These are phyloP conservation scores for Aspergillus saccharolyticus DNA, from an alignment of 495 filamentous ascomycete genomes.

Conservation along the genomic window DNA sequence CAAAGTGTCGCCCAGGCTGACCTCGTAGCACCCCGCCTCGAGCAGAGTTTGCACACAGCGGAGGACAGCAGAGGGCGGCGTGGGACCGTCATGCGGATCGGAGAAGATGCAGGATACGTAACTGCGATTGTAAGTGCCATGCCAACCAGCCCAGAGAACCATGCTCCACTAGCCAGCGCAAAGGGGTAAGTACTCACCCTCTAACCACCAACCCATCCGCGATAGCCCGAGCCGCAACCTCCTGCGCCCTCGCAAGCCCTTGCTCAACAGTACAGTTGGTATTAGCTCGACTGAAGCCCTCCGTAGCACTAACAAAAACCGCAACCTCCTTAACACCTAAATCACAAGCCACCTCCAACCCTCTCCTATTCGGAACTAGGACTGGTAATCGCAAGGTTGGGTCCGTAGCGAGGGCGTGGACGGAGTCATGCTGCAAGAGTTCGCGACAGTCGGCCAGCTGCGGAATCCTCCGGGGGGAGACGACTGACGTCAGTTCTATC, in stretches of 20 bases:
- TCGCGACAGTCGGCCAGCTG: constrained; percentile 39
- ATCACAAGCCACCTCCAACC: constrained; percentile 30
- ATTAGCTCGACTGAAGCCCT: constrained; percentile 41
- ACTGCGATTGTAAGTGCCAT: constrained; percentile 12
- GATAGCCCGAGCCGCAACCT: constrained; percentile 22
- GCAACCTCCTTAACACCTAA: constrained; percentile 33
- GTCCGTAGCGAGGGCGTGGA: constrained; percentile 10
- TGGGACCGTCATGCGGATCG: constrained; percentile 37
- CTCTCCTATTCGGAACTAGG: constrained; percentile 40
- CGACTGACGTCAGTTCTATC: constrained; percentile 44
- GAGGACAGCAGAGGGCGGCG: constrained; percentile 27
- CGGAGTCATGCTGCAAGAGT: constrained; percentile 16
- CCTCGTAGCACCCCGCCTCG: constrained; percentile 39
- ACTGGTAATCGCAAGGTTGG: constrained; percentile 27
- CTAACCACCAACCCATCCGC: constrained; percentile 24
- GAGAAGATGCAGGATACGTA: constrained; percentile 44
- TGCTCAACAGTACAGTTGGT: constrained; percentile 38
- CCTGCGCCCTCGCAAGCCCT: constrained; percentile 18
- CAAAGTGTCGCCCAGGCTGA: constrained; percentile 42
- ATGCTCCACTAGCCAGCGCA: background rate
- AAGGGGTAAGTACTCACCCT: constrained; percentile 40
- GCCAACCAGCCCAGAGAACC: background rate
- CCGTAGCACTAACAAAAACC: constrained; percentile 40
- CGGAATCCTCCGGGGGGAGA: constrained; percentile 38
- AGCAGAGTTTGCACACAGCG: constrained; percentile 29